A percentile compares a stretch with the other conserved stretches of the same genome.
phyloP scores from a whole-genome alignment of 805 yeast species.

The Naumovozyma baii region DNA sequence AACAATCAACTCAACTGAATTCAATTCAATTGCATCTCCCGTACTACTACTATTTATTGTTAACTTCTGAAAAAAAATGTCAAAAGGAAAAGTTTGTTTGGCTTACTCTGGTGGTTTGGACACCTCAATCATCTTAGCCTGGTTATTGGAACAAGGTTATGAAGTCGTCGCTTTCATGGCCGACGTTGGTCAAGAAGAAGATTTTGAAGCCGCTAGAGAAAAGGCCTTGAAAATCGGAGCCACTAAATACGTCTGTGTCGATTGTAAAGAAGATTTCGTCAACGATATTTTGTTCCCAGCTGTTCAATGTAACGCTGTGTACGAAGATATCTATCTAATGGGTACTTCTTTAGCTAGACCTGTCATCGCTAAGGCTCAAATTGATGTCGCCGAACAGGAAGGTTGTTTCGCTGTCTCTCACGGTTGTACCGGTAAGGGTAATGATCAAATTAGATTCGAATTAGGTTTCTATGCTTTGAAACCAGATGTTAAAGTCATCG shows the following conservation, averaged over 20 bases:
- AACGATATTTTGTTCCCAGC: slow-evolving; percentile 91
- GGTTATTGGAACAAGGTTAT: slow-evolving; percentile 96
- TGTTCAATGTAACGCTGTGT: slow-evolving; percentile 92
- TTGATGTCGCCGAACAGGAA: slow-evolving; percentile 90
- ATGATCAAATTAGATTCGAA: slow-evolving; percentile 98
- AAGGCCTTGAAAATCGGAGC: slow-evolving; percentile 97
- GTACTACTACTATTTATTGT: no score
- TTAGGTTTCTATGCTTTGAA: slow-evolving; percentile 93
- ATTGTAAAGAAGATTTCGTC: slow-evolving; percentile 91
- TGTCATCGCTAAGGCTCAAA: slow-evolving; percentile 96
- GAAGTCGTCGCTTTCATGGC: slow-evolving; percentile 98
- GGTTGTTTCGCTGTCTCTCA: slow-evolving; percentile 98
- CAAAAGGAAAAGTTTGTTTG: slow-evolving; percentile 97
- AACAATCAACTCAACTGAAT: not conserved
- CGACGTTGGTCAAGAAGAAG: slow-evolving; percentile 98
- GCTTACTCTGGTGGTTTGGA: slow-evolving; percentile 99
- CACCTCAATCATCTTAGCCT: slow-evolving; percentile 94
- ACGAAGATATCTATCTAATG: slow-evolving; percentile 90
- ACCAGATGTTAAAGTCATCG: slow-evolving; percentile 93
- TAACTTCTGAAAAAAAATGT: slow-evolving; percentile 39
- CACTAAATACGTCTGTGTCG: slow-evolving; percentile 85
- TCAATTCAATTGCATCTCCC: not conserved
- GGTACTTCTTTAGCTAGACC: slow-evolving; percentile 99
- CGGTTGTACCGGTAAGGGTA: slow-evolving; percentile 99
- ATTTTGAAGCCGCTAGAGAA: slow-evolving; percentile 91